Conservation (phyloP, 208 protist genomes). For the Phytomonas francai region DNA sequence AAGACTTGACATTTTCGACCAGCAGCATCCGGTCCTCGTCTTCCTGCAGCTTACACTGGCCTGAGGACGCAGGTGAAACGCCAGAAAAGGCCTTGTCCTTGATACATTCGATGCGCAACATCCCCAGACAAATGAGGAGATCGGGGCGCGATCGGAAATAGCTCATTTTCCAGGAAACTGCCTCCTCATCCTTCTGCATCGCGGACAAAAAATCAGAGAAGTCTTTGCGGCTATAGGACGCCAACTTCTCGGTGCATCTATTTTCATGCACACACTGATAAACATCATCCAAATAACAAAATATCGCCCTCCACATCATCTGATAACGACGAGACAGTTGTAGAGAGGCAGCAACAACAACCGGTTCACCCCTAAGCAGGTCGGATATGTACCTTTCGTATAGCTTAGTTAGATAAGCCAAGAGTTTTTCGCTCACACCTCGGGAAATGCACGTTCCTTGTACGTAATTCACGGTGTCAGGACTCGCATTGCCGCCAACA, state of each 20-base stretch:
- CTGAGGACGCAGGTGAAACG: neutral
- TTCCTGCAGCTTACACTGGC: neutral
- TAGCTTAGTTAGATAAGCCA: conserved; percentile 25
- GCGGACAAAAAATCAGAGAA: neutral
- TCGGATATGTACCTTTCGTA: conserved; percentile 41
- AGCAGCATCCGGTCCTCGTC: conserved; percentile 10
- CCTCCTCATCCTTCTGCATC: conserved; percentile 9
- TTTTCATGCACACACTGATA: conserved; percentile 22
- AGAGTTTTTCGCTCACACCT: conserved; percentile 18
- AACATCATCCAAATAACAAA: conserved; percentile 44
- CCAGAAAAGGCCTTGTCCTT: conserved; percentile 18
- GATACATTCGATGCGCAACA: conserved; percentile 62
- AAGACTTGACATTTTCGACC: conserved; percentile 7
- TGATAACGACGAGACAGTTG: conserved; percentile 66
- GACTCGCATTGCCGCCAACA: neutral
- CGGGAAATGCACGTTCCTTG: conserved; percentile 61
- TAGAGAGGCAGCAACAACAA: conserved; percentile 25
- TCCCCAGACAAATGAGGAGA: conserved; percentile 38
- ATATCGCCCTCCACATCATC: conserved; percentile 53
- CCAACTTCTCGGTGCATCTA: neutral
- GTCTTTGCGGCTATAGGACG: neutral
- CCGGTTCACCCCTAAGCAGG: conserved; percentile 29
- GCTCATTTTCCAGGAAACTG: conserved; percentile 47
- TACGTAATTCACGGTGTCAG: conserved; percentile 31
- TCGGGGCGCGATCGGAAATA: conserved; percentile 33